Evolutionary conservation across 306 rosid genomes (phyloP), one percentile per base, ranked within the genome.

Genomic region (Prunus campanulata): DNA sequence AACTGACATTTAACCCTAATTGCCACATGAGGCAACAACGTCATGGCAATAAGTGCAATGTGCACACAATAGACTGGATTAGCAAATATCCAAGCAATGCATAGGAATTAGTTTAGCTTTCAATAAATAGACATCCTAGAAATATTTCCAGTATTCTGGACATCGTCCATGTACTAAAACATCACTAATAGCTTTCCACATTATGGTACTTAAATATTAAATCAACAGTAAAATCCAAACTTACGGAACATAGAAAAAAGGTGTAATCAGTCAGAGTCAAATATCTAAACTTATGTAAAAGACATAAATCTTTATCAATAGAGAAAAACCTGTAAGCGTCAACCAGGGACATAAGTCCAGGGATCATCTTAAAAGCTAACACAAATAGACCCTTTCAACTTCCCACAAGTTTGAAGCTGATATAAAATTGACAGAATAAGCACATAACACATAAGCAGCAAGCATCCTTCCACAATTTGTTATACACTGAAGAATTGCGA

Each of bases 1-100:
- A 77, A 79, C 68, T 76, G 44, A 70, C 82, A 85, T 72, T 80
- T 82, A 74, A 71, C 81, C 82, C 67, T 56, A 22, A 80, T 79
- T 84, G 85, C 79, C 88, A 68, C 47, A 77, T 35, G 64, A 77
- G 67, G 62, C 15, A 70, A 22, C 15, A 13, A 1, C 9, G 3
- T 64, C 54, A 72, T 57, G 77, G 85, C 81, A 87, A 81, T 60
- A 27, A 70, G 74, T 76, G 77, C 83, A 60, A 56, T 79, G 64
- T 52, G 63, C 72, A 80, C 32, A 54, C 72, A 70, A 77, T 68
- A 39, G 63, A 78, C 67, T 62, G 35, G 15, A 35, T 39, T 10
- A 10, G 27, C 49, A 65, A 39, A 35, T 14, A 47, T 39, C 52
- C 14, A 39, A n/a, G 29, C 27, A 59, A 66, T 22, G 68, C 49